Evolutionary conservation across 352 stramenopile genomes (phyloP), one percentile per base, ranked within the genome.

Genomic region (Globisporangium cederbergense): DNA sequence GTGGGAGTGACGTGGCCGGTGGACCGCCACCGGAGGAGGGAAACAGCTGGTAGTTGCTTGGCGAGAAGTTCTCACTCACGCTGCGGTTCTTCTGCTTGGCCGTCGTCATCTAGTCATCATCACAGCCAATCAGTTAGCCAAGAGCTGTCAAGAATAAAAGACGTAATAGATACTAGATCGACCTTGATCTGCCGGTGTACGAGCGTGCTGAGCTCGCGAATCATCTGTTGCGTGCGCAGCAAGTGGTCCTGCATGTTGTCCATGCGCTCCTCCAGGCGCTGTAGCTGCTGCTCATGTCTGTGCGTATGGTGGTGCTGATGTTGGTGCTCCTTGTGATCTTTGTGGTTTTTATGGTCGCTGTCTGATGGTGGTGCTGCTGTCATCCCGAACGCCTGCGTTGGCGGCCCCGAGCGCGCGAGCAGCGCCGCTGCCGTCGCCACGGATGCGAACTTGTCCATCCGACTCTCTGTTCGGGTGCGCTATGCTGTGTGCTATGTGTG

Each of bases 131-230:
- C 4, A 18, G 53, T 40, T 10, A 30, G 13, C 47, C 36, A 57
- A 8, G 49, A 63, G 52, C 22, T 30, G 32, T 8, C 36, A 45
- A n/a, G 38, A 13, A n/a, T 1, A 16, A 10, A 45, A 45, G 38
- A 28, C 38, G 38, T 10, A 45, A 45, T 13, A 45, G 8, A 16
- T 45, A 45, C 25, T 28, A 28, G 25, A 28, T 28, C 25, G 25
- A 28, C 25, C 25, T 28, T 74, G 53, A 85, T 53, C 58, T 87
- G 81, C n/a, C 74, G 73, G 32, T 83, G 60, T n/a, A 89, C 58
- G 4, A 81, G 49, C 6, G 65, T 38, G n/a, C 43, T 83, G 38
- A 90, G 62, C 4, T 83, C 73, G 2, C 68, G 71, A 22, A 91
- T 72, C 79, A 84, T 86, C 47, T 66, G 54, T 57, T 89, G 77